Evolutionary conservation across 1,139 yeast genomes (phyloP).

Genomic region (Magnusiomyces sp.): DNA sequence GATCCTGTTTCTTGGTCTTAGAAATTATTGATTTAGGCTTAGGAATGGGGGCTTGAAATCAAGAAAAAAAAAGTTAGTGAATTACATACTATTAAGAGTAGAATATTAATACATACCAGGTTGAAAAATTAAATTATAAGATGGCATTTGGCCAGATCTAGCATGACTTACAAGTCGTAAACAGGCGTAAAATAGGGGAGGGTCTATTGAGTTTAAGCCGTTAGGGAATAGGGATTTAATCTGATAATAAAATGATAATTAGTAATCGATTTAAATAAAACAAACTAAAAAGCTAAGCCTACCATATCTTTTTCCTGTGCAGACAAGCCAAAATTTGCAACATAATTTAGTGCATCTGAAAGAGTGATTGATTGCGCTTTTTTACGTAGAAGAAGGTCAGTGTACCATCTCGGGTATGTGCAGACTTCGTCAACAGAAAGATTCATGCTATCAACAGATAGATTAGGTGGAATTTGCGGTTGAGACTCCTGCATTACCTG

Average conservation of each 20-base stretch:
- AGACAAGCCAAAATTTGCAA: slow-evolving; percentile 35
- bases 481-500: not conserved
- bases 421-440: slow-evolving; percentile 34
- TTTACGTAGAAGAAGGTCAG: slow-evolving; percentile 34
- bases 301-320: slow-evolving; percentile 26
- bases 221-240: slow-evolving; percentile 27
- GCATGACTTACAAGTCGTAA: slow-evolving; percentile 34
- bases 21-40: slow-evolving; percentile 32
- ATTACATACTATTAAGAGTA: not conserved
- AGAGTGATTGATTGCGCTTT: slow-evolving; percentile 31
- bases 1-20: slow-evolving; percentile 24
- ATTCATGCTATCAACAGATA: slow-evolving; percentile 28
- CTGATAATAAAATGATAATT: slow-evolving; percentile 4
- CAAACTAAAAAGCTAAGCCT: slow-evolving; percentile 7
- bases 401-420: slow-evolving; percentile 38
- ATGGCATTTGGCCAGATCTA: slow-evolving; percentile 27
- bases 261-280: not conserved
- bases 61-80: slow-evolving; percentile 11
- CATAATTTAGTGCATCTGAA: slow-evolving; percentile 32
- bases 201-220: slow-evolving; percentile 31
- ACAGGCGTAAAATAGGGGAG: slow-evolving; percentile 35
- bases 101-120: slow-evolving; percentile 15
- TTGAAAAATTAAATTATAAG: slow-evolving; percentile 25
- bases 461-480: slow-evolving; percentile 3
- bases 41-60: slow-evolving; percentile 30